phyloP scores from a whole-genome alignment of 1,139 yeast genomes.

The Zygosaccharomyces pseudobailii region DNA sequence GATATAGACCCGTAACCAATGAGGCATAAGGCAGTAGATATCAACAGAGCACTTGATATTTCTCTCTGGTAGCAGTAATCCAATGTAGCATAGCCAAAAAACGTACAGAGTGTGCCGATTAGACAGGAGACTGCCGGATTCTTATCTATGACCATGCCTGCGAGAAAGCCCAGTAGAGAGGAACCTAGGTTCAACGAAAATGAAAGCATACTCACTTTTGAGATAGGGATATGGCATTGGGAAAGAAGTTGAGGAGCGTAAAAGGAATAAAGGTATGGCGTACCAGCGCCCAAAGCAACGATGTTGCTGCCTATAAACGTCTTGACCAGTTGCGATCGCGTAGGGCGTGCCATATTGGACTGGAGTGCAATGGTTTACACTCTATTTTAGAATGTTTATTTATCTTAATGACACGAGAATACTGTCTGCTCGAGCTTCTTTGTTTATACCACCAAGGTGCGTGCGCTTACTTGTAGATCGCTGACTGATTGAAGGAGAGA shows the following conservation, averaged over 20 bases:
- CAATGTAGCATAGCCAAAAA: slow-evolving; percentile 39
- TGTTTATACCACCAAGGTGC: neutral
- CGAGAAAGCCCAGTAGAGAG: slow-evolving; percentile 63
- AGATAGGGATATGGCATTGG: slow-evolving; percentile 51
- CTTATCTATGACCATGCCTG: slow-evolving; percentile 60
- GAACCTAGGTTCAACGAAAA: slow-evolving; percentile 59
- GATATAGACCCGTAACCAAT: slow-evolving; percentile 65
- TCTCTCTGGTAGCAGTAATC: slow-evolving; percentile 35
- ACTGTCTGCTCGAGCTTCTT: neutral
- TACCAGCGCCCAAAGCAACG: slow-evolving; percentile 55
- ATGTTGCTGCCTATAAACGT: slow-evolving; percentile 32
- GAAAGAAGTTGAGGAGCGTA: slow-evolving; percentile 66
- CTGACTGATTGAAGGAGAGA: neutral
- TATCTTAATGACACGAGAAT: neutral
- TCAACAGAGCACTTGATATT: slow-evolving; percentile 33
- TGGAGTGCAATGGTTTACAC: neutral
- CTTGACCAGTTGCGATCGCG: slow-evolving; percentile 8
- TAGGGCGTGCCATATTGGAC: slow-evolving; percentile 3
- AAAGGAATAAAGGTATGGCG: slow-evolving; percentile 67
- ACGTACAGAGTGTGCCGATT: slow-evolving; percentile 48
- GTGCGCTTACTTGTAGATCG: neutral
- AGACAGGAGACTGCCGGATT: slow-evolving; percentile 48
- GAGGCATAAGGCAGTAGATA: slow-evolving; percentile 47
- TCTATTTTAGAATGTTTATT: neutral
- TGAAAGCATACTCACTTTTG: slow-evolving; percentile 60